These are phyloP conservation scores for Eutypella sp. DNA, from an alignment of 2,329 filamentous ascomycete genomes.

Conservation along the genomic window DNA sequence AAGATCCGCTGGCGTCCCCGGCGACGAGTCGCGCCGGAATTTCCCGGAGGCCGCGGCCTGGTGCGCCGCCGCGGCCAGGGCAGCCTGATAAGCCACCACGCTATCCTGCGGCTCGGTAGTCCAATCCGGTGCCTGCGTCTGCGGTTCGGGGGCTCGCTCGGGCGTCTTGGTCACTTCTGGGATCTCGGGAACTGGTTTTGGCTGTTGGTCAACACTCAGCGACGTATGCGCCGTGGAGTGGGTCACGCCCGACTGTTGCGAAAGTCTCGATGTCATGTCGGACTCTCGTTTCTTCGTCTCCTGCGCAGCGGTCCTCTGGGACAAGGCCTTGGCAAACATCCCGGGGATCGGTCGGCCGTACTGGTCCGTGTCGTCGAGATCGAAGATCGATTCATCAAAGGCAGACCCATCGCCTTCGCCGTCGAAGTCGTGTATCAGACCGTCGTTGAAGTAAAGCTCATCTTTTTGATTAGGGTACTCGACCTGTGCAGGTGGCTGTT, in stretches of 20 bases:
- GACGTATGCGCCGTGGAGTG: slow-evolving; percentile 52
- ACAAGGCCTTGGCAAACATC: slow-evolving; percentile 50
- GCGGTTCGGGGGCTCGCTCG: slow-evolving; percentile 7
- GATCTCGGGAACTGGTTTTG: slow-evolving; percentile 11
- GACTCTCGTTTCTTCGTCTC: slow-evolving; percentile 39
- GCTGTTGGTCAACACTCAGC: slow-evolving; percentile 31
- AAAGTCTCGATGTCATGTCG: slow-evolving; percentile 40
- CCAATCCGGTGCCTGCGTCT: slow-evolving; percentile 11
- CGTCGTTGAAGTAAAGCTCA: slow-evolving; percentile 68
- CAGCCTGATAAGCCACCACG: slow-evolving; percentile 71
- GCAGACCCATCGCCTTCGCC: slow-evolving; percentile 48
- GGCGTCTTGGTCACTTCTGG: slow-evolving; percentile 5
- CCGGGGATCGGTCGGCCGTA: slow-evolving; percentile 57
- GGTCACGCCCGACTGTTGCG: slow-evolving; percentile 36
- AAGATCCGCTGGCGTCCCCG: slow-evolving; percentile 30
- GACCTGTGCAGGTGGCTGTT: slow-evolving; percentile 8
- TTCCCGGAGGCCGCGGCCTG: slow-evolving; percentile 71
- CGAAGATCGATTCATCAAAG: slow-evolving; percentile 72
- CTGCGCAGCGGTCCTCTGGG: slow-evolving; percentile 33
- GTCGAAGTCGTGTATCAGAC: slow-evolving; percentile 49
- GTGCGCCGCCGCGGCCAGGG: slow-evolving; percentile 75
- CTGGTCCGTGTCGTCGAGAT: slow-evolving; percentile 59
- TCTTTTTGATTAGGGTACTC: slow-evolving; percentile 44
- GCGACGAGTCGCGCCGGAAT: slow-evolving; percentile 58
- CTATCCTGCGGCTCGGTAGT: slow-evolving; percentile 18